Conservation (phyloP, 2,329 filamentous ascomycete species). For the Cordyceps militaris region DNA sequence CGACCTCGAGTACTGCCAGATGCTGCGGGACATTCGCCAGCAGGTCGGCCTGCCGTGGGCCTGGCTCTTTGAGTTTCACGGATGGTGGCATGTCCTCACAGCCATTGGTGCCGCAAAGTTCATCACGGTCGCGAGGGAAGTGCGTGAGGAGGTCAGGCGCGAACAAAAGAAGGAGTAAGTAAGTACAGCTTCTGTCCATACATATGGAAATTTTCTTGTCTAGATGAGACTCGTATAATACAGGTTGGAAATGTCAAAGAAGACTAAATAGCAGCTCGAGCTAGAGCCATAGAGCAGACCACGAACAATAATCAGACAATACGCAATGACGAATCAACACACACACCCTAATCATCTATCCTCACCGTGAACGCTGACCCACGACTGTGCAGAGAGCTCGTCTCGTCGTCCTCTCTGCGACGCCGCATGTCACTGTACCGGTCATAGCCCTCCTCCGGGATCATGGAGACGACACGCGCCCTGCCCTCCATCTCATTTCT, state of each 20-base stretch:
- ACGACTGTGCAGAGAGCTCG: conserved; percentile 14
- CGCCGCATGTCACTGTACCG: background rate
- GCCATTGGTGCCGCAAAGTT: conserved; percentile 43
- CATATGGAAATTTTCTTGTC: background rate
- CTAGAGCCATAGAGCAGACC: background rate
- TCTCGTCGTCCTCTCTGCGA: conserved; percentile 10
- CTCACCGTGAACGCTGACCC: conserved; percentile 17
- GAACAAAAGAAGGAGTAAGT: conserved; percentile 15
- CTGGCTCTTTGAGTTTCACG: conserved; percentile 51
- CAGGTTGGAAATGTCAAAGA: background rate
- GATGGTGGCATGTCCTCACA: conserved; percentile 58
- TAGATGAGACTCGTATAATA: background rate
- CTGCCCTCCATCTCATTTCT: background rate
- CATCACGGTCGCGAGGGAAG: conserved; percentile 27
- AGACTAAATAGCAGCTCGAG: background rate
- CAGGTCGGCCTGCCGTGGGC: conserved; percentile 46
- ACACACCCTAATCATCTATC: conserved; percentile 5
- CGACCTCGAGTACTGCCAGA: conserved; percentile 44
- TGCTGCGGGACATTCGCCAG: conserved; percentile 38
- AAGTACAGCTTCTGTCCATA: background rate
- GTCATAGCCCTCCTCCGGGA: conserved; percentile 11
- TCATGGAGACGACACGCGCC: conserved; percentile 14
- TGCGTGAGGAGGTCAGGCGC: conserved; percentile 18
- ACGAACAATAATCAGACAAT: background rate
- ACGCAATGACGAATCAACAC: background rate